Percentiles rank a stretch among this genome's conserved stretches.
These are phyloP conservation scores for Primulina huaijiensis DNA, from an alignment of 257 asterid genomes.

Conservation along the genomic window DNA sequence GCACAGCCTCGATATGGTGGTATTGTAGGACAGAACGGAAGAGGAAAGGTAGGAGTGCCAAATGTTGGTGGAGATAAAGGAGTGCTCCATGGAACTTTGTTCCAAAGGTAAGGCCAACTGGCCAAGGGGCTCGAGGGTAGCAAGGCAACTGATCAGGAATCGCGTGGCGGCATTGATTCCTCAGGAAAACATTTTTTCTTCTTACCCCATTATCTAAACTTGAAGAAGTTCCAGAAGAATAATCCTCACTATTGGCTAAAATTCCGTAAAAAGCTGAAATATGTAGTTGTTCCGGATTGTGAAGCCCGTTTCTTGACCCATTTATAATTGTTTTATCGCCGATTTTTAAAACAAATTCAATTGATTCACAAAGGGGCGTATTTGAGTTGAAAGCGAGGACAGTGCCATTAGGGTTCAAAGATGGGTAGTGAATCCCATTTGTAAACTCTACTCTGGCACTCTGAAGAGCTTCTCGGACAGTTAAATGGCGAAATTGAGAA, in stretches of 20 bases:
- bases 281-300: neutral
- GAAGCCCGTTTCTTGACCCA: neutral
- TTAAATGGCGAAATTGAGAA: neutral
- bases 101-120: neutral
- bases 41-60: neutral
- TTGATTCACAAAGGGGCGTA: neutral
- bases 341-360: neutral
- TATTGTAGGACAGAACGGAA: neutral
- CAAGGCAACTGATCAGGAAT: neutral
- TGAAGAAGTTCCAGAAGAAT: neutral
- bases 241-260: neutral
- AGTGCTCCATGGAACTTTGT: neutral
- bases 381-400: neutral
- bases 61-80: neutral
- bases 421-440: neutral
- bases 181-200: neutral
- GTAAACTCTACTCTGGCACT: neutral
- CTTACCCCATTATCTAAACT: neutral
- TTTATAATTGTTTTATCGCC: neutral
- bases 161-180: neutral
- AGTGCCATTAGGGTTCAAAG: neutral
- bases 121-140: neutral
- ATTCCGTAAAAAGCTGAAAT: neutral
- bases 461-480: neutral
- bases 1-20: slow-evolving; percentile 11